These are phyloP conservation scores for Neonectria coccinea DNA, from an alignment of 2,329 filamentous ascomycete genomes.

Conservation along the genomic window DNA sequence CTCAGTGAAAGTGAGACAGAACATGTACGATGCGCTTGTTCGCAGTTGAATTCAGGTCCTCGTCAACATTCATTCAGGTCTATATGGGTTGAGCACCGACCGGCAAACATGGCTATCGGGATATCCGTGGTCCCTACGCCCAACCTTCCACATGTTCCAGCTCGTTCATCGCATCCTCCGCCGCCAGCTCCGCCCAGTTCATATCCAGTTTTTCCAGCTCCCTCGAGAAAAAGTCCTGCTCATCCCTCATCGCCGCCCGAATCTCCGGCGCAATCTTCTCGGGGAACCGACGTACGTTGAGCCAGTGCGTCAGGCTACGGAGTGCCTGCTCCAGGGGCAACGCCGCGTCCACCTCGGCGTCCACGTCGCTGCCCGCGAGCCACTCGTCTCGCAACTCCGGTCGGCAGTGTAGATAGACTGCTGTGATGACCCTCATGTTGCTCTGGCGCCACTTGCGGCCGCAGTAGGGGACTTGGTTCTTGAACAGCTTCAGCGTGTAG, in stretches of 20 bases:
- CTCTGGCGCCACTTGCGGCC: constrained; percentile 97
- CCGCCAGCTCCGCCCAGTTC: constrained; percentile 58
- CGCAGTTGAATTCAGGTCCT: neutral
- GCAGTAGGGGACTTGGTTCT: constrained; percentile 97
- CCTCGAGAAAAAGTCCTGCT: constrained; percentile 82
- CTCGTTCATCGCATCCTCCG: constrained; percentile 50
- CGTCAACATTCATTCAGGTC: neutral
- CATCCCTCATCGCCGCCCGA: constrained; percentile 72
- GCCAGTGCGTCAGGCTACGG: constrained; percentile 92
- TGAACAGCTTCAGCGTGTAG: constrained; percentile 98
- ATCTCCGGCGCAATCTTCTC: constrained; percentile 76
- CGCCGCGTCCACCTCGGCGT: constrained; percentile 93
- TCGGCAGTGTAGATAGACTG: constrained; percentile 92
- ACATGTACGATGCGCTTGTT: neutral
- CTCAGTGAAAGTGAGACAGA: no score
- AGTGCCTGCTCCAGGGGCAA: constrained; percentile 92
- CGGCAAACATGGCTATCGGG: no score
- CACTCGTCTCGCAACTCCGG: constrained; percentile 96
- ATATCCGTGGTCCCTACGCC: constrained; percentile 20
- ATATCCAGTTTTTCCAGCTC: constrained; percentile 80
- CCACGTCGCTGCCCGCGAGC: constrained; percentile 90
- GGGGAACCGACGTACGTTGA: constrained; percentile 85
- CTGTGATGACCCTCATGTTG: constrained; percentile 99
- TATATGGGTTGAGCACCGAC: neutral
- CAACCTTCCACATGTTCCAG: constrained; percentile 50